Evolutionary conservation across 2,329 filamentous ascomycete species (phyloP).

Genomic region (Diplodia seriata): DNA sequence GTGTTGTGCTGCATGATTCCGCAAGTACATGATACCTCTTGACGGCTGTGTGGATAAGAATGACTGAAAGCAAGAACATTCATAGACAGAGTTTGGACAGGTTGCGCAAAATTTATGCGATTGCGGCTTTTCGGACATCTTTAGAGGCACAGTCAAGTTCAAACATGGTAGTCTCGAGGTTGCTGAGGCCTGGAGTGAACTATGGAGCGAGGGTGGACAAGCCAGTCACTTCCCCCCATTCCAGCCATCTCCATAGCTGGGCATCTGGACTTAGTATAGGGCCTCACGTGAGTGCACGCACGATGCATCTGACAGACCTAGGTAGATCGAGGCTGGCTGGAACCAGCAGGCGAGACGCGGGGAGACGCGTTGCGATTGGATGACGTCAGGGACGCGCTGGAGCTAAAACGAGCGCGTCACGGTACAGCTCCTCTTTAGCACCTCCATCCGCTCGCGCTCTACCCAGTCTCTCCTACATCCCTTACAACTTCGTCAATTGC

Average conservation of each 20-base stretch:
- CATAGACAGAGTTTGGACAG: neutral
- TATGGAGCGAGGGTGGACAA: neutral
- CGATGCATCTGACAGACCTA: neutral
- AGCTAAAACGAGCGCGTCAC: conserved; percentile 28
- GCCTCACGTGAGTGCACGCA: neutral
- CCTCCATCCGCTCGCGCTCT: conserved; percentile 5
- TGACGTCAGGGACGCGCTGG: conserved; percentile 29
- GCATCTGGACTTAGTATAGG: neutral
- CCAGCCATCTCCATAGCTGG: neutral
- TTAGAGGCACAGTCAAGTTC: too few species aligned
- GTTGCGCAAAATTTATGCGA: neutral
- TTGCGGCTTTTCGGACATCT: neutral
- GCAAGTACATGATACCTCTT: neutral
- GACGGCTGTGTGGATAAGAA: neutral
- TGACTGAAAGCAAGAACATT: neutral
- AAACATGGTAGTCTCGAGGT: neutral
- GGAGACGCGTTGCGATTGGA: conserved; percentile 25
- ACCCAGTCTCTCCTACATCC: neutral
- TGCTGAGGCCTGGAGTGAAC: neutral
- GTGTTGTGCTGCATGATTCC: neutral
- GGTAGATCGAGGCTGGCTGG: conserved; percentile 3
- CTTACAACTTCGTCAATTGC: neutral
- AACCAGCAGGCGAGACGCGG: neutral
- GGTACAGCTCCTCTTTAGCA: conserved; percentile 23
- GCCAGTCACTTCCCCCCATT: neutral